Evolutionary conservation across 177 flowering plant species (phyloP), one percentile per base, ranked within the genome.

Genomic region (Vitis hybrid): DNA sequence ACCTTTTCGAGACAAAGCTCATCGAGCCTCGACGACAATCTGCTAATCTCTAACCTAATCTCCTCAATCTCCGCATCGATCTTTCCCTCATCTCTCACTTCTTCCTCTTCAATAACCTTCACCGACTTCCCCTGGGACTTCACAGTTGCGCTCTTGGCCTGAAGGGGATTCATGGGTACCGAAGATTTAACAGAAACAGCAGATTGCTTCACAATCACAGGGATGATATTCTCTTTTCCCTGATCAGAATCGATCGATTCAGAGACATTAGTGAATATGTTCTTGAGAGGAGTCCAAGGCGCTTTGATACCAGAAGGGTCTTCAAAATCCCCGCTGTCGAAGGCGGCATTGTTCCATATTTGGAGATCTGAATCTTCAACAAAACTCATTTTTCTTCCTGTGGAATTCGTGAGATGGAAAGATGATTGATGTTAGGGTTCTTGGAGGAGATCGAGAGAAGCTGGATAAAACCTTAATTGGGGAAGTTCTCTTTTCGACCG

Each of bases 341-440:
- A 93, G 11, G 95, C 90, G 14, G 86, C 93, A 60, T 93, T 93
- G 84, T 87, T 79, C 91, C 92, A 91, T 2, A 91, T 63, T 77
- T 90, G 97, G 60, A 90, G 79, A 60, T 86, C 86, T 76, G 89
- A 81, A 78, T 78, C 75, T 55, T 80, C 80, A 39, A 80, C 72
- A 72, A 81, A 49, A 71, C 82, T 88, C 89, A 86, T 89, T 69
- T 71, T 81, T 66, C 3, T 2, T 13, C 21, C 10, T 32, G n/a
- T 34, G 26, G 39, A 39, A 1, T 3, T n/a, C 4, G 17, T 15
- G 57, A 56, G 11, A 54, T 3, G 51, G 51, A 4, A 50, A 30
- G 58, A 51, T 9, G 19, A 13, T 11, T 21, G 19, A 11, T 14
- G 7, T 12, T 23, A 58, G 11, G 56, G 8, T 49, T 52, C 51